Base-by-base conservation (phyloP, 1,284 basidiomycete species). In the Cutaneotrichosporon curvatum region DNA sequence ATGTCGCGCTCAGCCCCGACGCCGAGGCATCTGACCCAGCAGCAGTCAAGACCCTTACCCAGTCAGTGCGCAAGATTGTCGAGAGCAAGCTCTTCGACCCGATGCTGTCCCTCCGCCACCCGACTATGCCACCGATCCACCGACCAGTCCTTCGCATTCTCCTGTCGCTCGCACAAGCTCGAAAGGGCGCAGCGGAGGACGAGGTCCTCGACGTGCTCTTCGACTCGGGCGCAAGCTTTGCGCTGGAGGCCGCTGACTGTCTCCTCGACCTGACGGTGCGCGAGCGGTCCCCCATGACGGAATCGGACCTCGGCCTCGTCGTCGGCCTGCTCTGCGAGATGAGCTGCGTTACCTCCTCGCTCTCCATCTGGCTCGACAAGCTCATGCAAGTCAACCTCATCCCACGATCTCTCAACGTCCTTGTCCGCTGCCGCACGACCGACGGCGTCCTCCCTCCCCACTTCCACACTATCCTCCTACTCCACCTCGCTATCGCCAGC, bases 401-500 rank as follows among this genome's bases (percentile, higher is more conserved):
- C 56, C 78, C 80, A 34, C 75, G 79, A 2, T 86, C 84, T 57
- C 74, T 95, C 28, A 82, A 89, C 45, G 76, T 94, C 0, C 78
- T 87, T 56, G 77, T 77, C 22, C 78, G 80, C 45, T 78, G 80
- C 4, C 49, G 56, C 9, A 49, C 63, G 4, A 43, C 48, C 34
- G 31, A 55, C 21, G 52, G 58, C n/a, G 55, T 52, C 47, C 56
- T 59, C 30, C 65, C 47, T 14, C 83, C 21, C 68, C 87, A 25
- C 85, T 85, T 70, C 76, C 82, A 7, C 78, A 82, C 8, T 81
- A 87, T 95, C 47, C 78, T 95, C 43, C 74, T 83, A 11, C 84
- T 96, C 72, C 86, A 95, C 61, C 83, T 90, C 72, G 79, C 87
- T 0, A 73, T 96, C n/a, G 86, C 87, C 4, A 79, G 80, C 43